Percentiles rank a stretch among this genome's conserved stretches.
Conservation (phyloP, 768 basidiomycete species). For the Porpolomopsis calyptriformis region DNA sequence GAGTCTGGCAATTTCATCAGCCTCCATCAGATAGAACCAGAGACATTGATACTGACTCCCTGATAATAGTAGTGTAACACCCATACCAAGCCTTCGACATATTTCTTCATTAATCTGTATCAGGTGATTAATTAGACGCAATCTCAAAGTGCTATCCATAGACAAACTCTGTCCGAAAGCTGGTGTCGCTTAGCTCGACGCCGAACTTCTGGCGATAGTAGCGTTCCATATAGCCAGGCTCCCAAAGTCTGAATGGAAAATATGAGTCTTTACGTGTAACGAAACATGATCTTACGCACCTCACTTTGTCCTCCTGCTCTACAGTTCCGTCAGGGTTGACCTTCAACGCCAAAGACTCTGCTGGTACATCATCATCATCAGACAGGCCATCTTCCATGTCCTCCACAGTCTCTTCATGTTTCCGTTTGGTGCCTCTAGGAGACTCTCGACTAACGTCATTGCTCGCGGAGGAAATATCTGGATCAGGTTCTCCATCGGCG, state of each 20-base stretch:
- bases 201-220: constrained; percentile 95
- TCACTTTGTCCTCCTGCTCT: constrained; percentile 87
- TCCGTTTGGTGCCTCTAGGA: constrained; percentile 32
- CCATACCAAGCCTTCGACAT: constrained; percentile 93
- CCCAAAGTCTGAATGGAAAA: constrained; percentile 61
- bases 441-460: constrained; percentile 13
- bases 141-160: not conserved
- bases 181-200: constrained; percentile 53
- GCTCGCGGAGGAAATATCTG: constrained; percentile 20
- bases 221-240: constrained; percentile 89
- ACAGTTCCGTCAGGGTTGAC: constrained; percentile 89
- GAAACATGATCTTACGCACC: constrained; percentile 39
- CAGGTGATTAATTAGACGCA: constrained; percentile 1
- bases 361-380: constrained; percentile 39
- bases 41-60: constrained; percentile 51
- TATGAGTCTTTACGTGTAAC: too few species aligned
- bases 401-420: constrained; percentile 36
- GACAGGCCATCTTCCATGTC: constrained; percentile 30
- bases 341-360: constrained; percentile 46
- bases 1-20: constrained; percentile 39
- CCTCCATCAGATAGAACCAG: not conserved
- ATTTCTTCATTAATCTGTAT: constrained; percentile 63
- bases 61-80: constrained; percentile 97
- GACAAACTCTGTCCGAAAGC: constrained; percentile 64
- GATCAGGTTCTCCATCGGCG: constrained; percentile 20